Evolutionary conservation across 78 protist species (phyloP), one percentile per base, ranked within the genome.

Genomic region (Dictyostelium intermedium): DNA sequence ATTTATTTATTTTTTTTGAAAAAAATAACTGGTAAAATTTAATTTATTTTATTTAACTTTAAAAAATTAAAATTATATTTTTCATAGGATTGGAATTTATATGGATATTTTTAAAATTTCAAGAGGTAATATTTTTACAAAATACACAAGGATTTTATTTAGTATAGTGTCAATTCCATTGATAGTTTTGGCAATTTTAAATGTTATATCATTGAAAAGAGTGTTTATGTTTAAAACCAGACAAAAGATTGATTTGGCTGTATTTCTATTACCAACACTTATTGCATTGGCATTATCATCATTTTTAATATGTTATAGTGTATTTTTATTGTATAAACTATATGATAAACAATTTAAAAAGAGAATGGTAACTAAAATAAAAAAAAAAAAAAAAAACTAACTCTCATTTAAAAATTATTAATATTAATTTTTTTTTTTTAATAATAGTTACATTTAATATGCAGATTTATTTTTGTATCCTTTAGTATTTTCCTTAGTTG

Each of bases 21-120:
- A n/a, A n/a, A n/a, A n/a, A n/a, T n/a, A n/a, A n/a, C n/a, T n/a
- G n/a, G n/a, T n/a, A n/a, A 27, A 8, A n/a, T 1, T 10, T 10
- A 13, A 2, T 66, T 27, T 66, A 11, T 10, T 8, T 16, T 50
- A 16, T 41, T 41, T 5, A 39, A 39, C 43, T 39, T 39, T 39
- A 39, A 39, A 5, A 5, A 39, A 39, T 39, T 39, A 39, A 4
- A 39, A 63, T 63, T 25, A 63, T 63, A 16, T 25, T 63, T 23
- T 30, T 23, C 1, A 70, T 30, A 74, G 81, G 81, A 74, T 74
- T 74, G 81, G 81, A 74, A 74, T 74, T 74, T 74, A 74, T 74
- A 35, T 74, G 27, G 81, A 74, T 74, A 74, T 74, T 0, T 74
- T 74, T 74, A 30, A 74, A 74, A 74, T 74, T 16, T 30, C 41